Base-by-base conservation (phyloP, 352 stramenopile genomes). In the Plasmopara halstedii region DNA sequence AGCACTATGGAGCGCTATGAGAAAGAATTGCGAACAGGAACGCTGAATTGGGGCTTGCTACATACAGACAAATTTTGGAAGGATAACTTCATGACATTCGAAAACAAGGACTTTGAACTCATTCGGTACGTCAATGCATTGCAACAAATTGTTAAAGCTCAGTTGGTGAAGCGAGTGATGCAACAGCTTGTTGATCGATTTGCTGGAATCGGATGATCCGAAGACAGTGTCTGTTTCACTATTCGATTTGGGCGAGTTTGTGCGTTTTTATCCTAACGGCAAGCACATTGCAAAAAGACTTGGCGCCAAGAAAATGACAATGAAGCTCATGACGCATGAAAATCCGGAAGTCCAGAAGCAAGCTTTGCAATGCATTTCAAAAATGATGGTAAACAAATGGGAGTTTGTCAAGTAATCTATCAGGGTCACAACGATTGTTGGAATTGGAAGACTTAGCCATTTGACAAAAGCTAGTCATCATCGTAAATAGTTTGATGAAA, bases 331-430 rank as follows among this genome's bases (percentile, higher is more conserved):
- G 77, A 97, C 96, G 55, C 89, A 97, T 67, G 89, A 69, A 45
- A 97, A 98, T 67, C 63, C 78, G 0, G 95, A 98, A 48, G 83
- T 99, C n/a, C 93, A 98, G 70, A 96, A 97, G 70, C 94, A 98
- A 69, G 94, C 95, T 15, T 75, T 99, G 23, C 89, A 98, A 63
- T 98, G 92, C 65, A 96, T 98, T 48, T 98, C 88, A 39, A 99
- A 99, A 83, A 97, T 99, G 70, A 97, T 98, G 89, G 92, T 98
- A 29, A 95, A 97, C 62, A 98, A 98, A 62, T 98, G 94, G 94
- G 94, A 98, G 62, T 97, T 96, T 63, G 81, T 94, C 62, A 89
- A 89, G 64, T 91, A 80, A 58, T 31, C 26, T 11, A 31, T 31
- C n/a, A n/a, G n/a, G n/a, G n/a, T n/a, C n/a, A n/a, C n/a, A n/a